Base-by-base conservation (phyloP, 176 grass and related monocot genomes). In the Areca catechu region DNA sequence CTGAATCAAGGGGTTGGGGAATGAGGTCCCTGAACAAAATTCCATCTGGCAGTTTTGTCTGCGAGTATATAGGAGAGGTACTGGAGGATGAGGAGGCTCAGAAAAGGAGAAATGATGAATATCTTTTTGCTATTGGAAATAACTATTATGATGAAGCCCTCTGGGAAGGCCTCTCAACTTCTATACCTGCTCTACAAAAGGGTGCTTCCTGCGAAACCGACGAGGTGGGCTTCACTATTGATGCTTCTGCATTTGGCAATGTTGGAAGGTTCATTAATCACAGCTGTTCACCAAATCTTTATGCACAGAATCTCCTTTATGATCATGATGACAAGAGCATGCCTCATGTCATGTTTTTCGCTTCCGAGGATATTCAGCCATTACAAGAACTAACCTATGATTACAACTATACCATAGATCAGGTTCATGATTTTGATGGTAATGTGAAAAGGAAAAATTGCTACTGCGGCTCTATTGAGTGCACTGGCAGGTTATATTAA, bases 91-190 rank as follows among this genome's bases (percentile, higher is more conserved):
- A 82, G 49, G 78, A 82, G 7, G 82, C 66, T 15, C 24, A 85
- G n/a, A 16, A 79, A 37, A 85, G 62, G n/a, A 20, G 43, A 25
- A 90, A 63, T 63, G 77, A 77, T 21, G 82, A 73, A 34, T 85
- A 90, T 20, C 60, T 90, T 3, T 90, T 85, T 69, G 29, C n/a
- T 12, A 75, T 82, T 19, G 17, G 17, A 9, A 20, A 20, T 50
- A 92, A 86, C 49, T 92, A 92, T 68, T 86, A 83, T 51, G 73
- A 92, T 14, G 65, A 83, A 70, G 15, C 67, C 19, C 88, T 83
- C 23, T 92, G 20, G 85, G 14, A 77, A 4, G 47, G 12, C 22
- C 15, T 60, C 17, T 4, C 30, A 16, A 71, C 78, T 47, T 56
- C 43, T 20, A 67, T 83, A 17, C 43, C 57, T 15, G 54, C 25